Conservation (phyloP, 768 basidiomycete genomes). For the Russula foetens region DNA sequence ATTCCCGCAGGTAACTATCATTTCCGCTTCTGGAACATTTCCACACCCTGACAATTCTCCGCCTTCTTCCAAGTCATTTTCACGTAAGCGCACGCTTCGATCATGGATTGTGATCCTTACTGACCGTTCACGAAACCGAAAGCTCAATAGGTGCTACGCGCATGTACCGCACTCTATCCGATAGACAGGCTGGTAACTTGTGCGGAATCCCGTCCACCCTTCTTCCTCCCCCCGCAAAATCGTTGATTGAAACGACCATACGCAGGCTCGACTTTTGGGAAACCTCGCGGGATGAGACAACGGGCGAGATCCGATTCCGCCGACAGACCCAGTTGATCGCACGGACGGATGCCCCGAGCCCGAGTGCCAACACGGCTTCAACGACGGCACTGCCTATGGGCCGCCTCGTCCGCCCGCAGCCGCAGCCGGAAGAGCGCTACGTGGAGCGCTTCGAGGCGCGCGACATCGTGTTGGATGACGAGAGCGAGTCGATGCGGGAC, state of each 20-base stretch:
- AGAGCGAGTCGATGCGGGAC: not conserved
- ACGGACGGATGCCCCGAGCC: not conserved
- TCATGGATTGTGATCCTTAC: not conserved
- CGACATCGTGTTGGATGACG: constrained; percentile 16
- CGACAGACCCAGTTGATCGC: constrained; percentile 14
- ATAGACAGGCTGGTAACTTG: constrained; percentile 13
- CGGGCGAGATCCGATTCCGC: constrained; percentile 20
- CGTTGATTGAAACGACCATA: not conserved
- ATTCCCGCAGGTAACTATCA: constrained; percentile 4
- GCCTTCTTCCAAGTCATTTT: constrained; percentile 7
- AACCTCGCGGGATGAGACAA: constrained; percentile 11
- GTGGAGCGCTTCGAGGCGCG: constrained; percentile 19
- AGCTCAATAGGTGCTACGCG: constrained; percentile 19
- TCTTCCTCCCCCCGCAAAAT: too few species aligned
- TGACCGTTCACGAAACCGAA: not conserved
- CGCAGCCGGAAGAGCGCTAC: not conserved
- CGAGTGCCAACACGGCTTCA: not conserved
- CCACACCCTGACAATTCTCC: not conserved
- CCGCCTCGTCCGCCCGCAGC: constrained; percentile 10
- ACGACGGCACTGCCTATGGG: constrained; percentile 14
- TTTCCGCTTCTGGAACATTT: not conserved
- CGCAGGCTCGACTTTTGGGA: constrained; percentile 20
- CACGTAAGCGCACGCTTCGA: constrained; percentile 12
- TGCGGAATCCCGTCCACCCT: not conserved
- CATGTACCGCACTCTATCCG: constrained; percentile 17